Base-by-base conservation (phyloP, 805 yeast species). In the Suhomyces canberraensis region DNA sequence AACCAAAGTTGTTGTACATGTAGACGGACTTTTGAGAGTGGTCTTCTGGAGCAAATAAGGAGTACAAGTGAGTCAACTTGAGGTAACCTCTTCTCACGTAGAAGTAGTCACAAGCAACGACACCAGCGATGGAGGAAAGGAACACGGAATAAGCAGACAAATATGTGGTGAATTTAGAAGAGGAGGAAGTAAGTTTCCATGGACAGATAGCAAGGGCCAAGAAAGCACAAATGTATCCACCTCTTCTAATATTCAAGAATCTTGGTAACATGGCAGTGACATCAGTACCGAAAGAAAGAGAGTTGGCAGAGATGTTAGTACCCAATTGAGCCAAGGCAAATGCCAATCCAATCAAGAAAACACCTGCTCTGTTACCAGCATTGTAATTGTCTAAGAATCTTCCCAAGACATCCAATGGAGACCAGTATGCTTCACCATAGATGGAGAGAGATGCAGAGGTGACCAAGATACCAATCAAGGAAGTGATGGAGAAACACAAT, bases 91-190 rank as follows among this genome's bases (percentile, higher is more conserved):
- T 78, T 60, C 91, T 76, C 17, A 89, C 76, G 39, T 54, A 58
- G 51, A 81, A 73, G 60, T 84, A 86, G 58, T 85, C 93, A 22
- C 80, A 69, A 41, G 73, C 69, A 32, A 81, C 72, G 24, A 81
- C 84, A 46, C 95, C 95, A 6, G 91, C 88, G 54, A 88, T 83
- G 16, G 95, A 76, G 9, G 90, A 81, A 36, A 88, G 66, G 71
- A 88, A 87, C 11, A 86, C 88, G 0, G 95, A 72, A 56, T 86
- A 87, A 0, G 95, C 93, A 26, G 84, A 73, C 38, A 88, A 64
- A 50, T 85, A 87, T 6, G 90, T 81, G 24, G 93, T 81, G 64
- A 87, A 87, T 61, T 73, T 80, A 24, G 79, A 78, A 1, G 88
- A 77, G 4, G 84, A 69, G 3, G 83, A 68, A 54, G 81, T 68